Conservation (phyloP, 306 rosid genomes). For the Ceratonia siliqua region DNA sequence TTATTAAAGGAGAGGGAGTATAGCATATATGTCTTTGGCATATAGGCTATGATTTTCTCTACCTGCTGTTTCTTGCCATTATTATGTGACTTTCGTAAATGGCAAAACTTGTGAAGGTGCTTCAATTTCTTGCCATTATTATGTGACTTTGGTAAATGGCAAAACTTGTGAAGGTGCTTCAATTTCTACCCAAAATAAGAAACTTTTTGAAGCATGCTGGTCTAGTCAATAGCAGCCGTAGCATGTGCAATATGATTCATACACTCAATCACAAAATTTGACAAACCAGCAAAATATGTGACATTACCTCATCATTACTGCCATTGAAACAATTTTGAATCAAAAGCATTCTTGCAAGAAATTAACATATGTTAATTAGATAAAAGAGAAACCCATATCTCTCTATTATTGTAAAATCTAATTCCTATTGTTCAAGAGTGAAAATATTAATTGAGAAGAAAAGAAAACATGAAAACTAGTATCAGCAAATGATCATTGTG, state of each 20-base stretch:
- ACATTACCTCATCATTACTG: background rate
- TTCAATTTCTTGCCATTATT: background rate
- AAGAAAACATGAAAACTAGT: background rate
- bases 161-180: background rate
- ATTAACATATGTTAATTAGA: background rate
- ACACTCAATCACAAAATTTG: slow-evolving; percentile 14
- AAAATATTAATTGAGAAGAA: background rate
- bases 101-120: background rate
- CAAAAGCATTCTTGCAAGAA: background rate
- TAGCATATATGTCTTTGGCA: background rate
- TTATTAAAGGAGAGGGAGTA: background rate
- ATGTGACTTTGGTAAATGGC: background rate
- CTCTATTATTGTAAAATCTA: background rate
- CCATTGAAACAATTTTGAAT: background rate
- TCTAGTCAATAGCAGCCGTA: slow-evolving; percentile 27
- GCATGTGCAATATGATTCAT: slow-evolving; percentile 33
- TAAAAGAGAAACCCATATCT: background rate
- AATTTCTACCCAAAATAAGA: slow-evolving; percentile 11
- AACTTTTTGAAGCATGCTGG: slow-evolving; percentile 7
- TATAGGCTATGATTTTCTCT: slow-evolving; percentile 5
- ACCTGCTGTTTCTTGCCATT: background rate
- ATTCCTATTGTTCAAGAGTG: background rate
- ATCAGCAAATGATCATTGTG: background rate
- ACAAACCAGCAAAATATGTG: background rate
- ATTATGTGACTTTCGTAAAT: background rate